A percentile compares a stretch with the other conserved stretches of the same genome.
Evolutionary conservation across 805 yeast species (phyloP).

Genomic region (Aciculoconidium aculeatum): DNA sequence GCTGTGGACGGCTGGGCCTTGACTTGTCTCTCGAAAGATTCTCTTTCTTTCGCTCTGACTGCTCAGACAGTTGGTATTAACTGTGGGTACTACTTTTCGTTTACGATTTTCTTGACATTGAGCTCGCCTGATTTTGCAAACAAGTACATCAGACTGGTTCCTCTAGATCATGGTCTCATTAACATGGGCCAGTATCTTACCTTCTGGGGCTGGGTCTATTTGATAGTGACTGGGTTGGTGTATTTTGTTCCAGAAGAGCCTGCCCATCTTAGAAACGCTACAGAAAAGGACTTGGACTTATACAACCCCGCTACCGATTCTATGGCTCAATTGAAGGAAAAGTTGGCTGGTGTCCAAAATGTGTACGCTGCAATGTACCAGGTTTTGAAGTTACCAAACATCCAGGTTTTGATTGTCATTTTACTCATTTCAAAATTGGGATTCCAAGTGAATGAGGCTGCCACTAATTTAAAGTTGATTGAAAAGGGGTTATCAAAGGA

Average conservation of each 20-base stretch:
- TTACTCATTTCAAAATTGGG: conserved; percentile 83
- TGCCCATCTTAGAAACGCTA: conserved; percentile 34
- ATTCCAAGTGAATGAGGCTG: conserved; percentile 93
- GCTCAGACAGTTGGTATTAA: conserved; percentile 96
- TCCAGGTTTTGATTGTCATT: conserved; percentile 66
- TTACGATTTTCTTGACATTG: conserved; percentile 85
- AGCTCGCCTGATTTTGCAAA: conserved; percentile 92
- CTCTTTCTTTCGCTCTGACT: conserved; percentile 88
- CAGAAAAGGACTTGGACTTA: conserved; percentile 14
- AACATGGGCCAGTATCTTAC: conserved; percentile 69
- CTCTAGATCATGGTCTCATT: conserved; percentile 60
- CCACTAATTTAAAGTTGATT: conserved; percentile 82
- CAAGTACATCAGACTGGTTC: conserved; percentile 62
- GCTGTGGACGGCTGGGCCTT: conserved; percentile 99
- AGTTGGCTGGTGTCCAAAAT: conserved; percentile 31
- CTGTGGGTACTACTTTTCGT: conserved; percentile 85
- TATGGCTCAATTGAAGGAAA: too few relatives aligned
- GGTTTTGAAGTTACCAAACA: conserved; percentile 63
- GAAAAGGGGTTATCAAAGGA: conserved; percentile 92
- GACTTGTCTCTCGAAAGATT: conserved; percentile 71
- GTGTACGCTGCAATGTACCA: conserved; percentile 64
- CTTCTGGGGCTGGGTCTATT: conserved; percentile 71
- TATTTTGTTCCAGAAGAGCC: conserved; percentile 71
- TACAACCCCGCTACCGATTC: conserved; percentile 16
- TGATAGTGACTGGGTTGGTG: conserved; percentile 60